These are phyloP conservation scores for Coniophora puteana DNA, from an alignment of 1,284 basidiomycete species.

Conservation along the genomic window DNA sequence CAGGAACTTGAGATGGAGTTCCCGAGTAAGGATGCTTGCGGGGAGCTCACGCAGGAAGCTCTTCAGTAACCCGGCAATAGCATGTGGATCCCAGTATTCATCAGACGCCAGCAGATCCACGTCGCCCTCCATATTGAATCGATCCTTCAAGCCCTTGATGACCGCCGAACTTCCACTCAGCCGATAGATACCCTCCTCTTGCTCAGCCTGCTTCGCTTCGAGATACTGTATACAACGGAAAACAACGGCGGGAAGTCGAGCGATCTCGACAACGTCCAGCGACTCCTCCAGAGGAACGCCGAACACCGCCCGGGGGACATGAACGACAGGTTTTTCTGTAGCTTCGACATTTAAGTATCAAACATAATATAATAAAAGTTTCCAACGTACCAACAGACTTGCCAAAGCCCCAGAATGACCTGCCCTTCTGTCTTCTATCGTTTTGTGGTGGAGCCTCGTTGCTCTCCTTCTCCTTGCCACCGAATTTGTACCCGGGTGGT, in stretches of 20 bases:
- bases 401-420: conserved; percentile 86
- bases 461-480: conserved; percentile 56
- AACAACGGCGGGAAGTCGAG: conserved; percentile 89
- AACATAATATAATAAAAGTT: conserved; percentile 9
- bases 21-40: conserved; percentile 86
- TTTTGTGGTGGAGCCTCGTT: conserved; percentile 39
- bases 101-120: conserved; percentile 81
- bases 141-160: conserved; percentile 90
- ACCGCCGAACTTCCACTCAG: conserved; percentile 91
- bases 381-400: conserved; percentile 44
- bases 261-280: conserved; percentile 84
- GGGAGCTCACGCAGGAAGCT: conserved; percentile 88
- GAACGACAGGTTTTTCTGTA: conserved; percentile 38
- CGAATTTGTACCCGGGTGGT: conserved; percentile 87
- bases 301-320: conserved; percentile 77
- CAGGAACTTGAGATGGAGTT: conserved; percentile 85
- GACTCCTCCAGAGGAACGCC: conserved; percentile 87
- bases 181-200: conserved; percentile 97
- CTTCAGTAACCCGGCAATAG: conserved; percentile 90
- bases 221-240: conserved; percentile 92
- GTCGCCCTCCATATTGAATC: conserved; percentile 94
- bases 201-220: conserved; percentile 87
- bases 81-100: conserved; percentile 94
- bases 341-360: conserved; percentile 9
- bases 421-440: conserved; percentile 82